Percentiles rank a stretch among this genome's conserved stretches.
phyloP scores from a whole-genome alignment of 257 asterid genomes.

The Coffea canephora region DNA sequence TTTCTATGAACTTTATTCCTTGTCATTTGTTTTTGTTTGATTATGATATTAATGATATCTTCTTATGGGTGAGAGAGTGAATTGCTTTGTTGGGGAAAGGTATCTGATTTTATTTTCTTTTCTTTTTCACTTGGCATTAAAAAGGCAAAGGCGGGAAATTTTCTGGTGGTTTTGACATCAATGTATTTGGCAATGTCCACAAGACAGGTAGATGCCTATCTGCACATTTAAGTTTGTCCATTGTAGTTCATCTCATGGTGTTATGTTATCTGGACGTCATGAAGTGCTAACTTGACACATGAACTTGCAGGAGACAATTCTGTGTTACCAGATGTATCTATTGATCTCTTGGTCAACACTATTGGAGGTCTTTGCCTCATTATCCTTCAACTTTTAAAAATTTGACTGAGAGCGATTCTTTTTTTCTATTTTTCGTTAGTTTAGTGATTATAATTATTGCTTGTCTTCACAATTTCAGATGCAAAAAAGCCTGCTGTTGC shows the following conservation, averaged over 20 bases:
- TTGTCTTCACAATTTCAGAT: constrained; percentile 47
- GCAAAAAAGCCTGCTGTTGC: constrained; percentile 90
- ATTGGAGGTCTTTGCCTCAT: constrained; percentile 61
- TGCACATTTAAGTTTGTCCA: constrained; percentile 1
- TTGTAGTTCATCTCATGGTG: neutral
- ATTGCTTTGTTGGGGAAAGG: constrained; percentile 18
- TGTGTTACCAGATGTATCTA: constrained; percentile 60
- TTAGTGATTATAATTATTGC: constrained; percentile 4
- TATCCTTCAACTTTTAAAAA: constrained; percentile 13
- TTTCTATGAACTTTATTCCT: neutral
- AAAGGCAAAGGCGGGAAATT: constrained; percentile 72
- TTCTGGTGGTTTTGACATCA: constrained; percentile 97
- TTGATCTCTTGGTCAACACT: constrained; percentile 49
- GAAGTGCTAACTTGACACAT: constrained; percentile 21
- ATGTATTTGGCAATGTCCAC: constrained; percentile 72
- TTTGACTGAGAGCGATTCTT: neutral
- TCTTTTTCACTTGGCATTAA: constrained; percentile 16
- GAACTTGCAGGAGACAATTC: constrained; percentile 69
- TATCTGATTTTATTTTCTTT: constrained; percentile 29
- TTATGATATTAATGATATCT: constrained; percentile 6
- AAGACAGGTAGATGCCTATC: constrained; percentile 43
- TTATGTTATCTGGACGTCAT: constrained; percentile 9
- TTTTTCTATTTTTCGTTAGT: constrained; percentile 11
- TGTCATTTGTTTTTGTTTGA: neutral
- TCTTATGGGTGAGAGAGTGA: neutral